Evolutionary conservation across 768 basidiomycete genomes (phyloP).

Genomic region (Trametes punicea): DNA sequence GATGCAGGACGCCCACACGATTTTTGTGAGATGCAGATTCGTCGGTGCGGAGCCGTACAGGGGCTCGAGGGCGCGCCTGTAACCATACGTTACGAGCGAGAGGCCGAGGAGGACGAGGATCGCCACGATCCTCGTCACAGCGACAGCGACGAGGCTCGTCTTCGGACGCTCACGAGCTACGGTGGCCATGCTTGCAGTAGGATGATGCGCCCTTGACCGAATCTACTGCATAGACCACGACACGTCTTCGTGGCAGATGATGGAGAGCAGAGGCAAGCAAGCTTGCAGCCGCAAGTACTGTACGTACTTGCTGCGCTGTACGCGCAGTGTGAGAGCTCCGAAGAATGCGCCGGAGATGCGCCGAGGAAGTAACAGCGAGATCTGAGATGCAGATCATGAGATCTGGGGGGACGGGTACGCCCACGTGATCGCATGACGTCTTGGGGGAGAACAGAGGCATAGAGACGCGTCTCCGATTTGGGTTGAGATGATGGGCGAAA

Average conservation of each 20-base stretch:
- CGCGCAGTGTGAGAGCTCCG: background rate
- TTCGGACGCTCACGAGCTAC: slow-evolving; percentile 2
- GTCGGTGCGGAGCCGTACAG: slow-evolving; percentile 65
- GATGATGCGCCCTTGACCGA: background rate
- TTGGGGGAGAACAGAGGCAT: background rate
- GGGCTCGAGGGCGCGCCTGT: slow-evolving; percentile 63
- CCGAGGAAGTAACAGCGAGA: slow-evolving; percentile 9
- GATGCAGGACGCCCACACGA: slow-evolving; percentile 34
- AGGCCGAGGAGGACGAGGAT: slow-evolving; percentile 31
- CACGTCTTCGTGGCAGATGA: slow-evolving; percentile 1
- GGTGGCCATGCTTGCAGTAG: background rate
- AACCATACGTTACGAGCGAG: slow-evolving; percentile 59
- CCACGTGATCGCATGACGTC: slow-evolving; percentile 17
- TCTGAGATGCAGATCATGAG: background rate
- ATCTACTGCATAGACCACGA: background rate
- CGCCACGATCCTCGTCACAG: slow-evolving; percentile 17
- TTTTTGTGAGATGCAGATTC: slow-evolving; percentile 42
- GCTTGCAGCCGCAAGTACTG: background rate
- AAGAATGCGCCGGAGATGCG: slow-evolving; percentile 7
- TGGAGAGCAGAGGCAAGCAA: background rate
- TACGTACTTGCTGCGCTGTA: too few species aligned
- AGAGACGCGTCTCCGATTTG: slow-evolving; percentile 14
- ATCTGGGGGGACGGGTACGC: slow-evolving; percentile 6
- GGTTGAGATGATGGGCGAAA: slow-evolving; percentile 5
- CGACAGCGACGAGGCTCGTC: slow-evolving; percentile 13